Evolutionary conservation across 192 early-diverging fungal genomes (phyloP).

Genomic region (Backusella australiensis): DNA sequence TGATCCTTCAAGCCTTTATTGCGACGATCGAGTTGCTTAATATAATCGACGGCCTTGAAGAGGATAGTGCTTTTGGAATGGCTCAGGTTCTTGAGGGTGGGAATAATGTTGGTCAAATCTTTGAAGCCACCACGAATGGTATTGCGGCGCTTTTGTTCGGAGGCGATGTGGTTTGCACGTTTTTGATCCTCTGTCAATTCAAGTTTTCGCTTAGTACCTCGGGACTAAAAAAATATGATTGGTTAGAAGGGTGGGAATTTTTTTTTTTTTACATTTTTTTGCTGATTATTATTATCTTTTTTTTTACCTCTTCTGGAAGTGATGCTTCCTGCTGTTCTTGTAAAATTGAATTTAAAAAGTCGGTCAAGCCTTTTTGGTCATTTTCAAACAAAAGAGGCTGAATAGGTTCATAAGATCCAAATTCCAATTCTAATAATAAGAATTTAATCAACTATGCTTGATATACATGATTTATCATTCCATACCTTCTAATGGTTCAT

Average conservation of each 20-base stretch:
- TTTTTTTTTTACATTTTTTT: not conserved
- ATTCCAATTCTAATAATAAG: not conserved
- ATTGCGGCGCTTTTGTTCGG: slow-evolving; percentile 73
- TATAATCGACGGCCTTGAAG: slow-evolving; percentile 67
- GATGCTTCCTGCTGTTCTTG: slow-evolving; percentile 32
- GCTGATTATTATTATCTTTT: not conserved
- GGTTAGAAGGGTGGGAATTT: slow-evolving; percentile 10
- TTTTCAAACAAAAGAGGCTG: slow-evolving; percentile 18
- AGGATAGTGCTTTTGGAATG: slow-evolving; percentile 65
- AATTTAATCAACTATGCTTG: too few species aligned
- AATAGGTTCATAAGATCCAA: not conserved
- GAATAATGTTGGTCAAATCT: slow-evolving; percentile 83
- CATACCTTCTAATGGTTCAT: slow-evolving; percentile 27
- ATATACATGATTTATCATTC: not conserved
- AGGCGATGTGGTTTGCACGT: slow-evolving; percentile 69
- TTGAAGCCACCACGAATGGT: slow-evolving; percentile 83
- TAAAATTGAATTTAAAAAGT: slow-evolving; percentile 46
- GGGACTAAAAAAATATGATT: slow-evolving; percentile 36
- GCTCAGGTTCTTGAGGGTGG: slow-evolving; percentile 67
- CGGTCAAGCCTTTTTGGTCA: slow-evolving; percentile 41
- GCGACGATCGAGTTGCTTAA: slow-evolving; percentile 55
- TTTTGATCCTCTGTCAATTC: slow-evolving; percentile 68
- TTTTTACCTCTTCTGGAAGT: not conserved
- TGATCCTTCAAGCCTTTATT: slow-evolving; percentile 38
- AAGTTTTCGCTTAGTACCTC: not conserved